These are phyloP conservation scores for Phanerochaete carnosa DNA, from an alignment of 768 basidiomycete genomes.

Conservation along the genomic window DNA sequence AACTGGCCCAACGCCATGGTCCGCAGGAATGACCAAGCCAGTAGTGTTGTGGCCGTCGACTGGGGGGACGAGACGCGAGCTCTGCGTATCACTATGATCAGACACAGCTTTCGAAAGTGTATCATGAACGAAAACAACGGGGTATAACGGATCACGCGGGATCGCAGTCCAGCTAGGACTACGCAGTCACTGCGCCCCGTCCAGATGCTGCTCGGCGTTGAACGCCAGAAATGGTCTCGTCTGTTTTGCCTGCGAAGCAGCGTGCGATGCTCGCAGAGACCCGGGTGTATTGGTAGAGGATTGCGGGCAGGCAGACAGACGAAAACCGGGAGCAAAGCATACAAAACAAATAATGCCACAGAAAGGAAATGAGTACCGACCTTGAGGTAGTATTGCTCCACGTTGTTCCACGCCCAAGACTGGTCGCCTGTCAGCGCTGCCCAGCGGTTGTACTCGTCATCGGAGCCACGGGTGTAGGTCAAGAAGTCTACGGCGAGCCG, in stretches of 20 bases:
- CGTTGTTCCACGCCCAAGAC: constrained; percentile 25
- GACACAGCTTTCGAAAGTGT: not conserved
- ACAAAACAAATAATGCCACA: no score
- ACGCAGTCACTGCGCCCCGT: no score
- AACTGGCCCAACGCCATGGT: constrained; percentile 16
- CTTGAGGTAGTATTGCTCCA: constrained; percentile 22
- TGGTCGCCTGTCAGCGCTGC: constrained; percentile 24
- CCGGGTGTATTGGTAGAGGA: no score
- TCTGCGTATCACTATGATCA: not conserved
- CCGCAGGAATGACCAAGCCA: constrained; percentile 16
- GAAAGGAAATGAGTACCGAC: constrained; percentile 12
- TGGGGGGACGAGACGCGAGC: constrained; percentile 8
- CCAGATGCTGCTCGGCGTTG: no score
- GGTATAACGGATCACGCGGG: no score
- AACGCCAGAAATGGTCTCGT: no score
- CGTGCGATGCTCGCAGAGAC: no score
- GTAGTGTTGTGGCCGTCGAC: constrained; percentile 14
- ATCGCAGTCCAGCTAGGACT: no score
- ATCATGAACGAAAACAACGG: no score
- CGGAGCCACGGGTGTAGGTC: constrained; percentile 25
- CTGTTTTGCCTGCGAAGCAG: no score
- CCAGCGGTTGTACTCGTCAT: constrained; percentile 23
- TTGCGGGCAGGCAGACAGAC: no score
- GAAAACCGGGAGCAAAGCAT: no score
- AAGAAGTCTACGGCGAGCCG: constrained; percentile 19